Conservation (phyloP, 1,284 basidiomycete species). For the Coniophora puteana region DNA sequence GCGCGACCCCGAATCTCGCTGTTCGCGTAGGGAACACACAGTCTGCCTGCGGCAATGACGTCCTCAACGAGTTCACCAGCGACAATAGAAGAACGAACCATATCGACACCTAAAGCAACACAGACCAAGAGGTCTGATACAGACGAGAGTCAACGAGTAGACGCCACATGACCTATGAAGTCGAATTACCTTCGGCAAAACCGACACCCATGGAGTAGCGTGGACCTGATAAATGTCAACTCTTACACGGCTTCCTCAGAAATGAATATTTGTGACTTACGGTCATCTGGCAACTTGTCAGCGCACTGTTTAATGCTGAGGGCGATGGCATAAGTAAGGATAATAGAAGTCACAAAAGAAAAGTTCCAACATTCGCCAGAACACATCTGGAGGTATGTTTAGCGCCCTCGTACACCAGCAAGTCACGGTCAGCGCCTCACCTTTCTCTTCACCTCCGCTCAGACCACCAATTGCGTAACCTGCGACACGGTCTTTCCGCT, state of each 20-base stretch:
- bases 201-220: conserved; percentile 88
- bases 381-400: conserved; percentile 49
- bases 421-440: conserved; percentile 31
- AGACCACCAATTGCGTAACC: conserved; percentile 84
- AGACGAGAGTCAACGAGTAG: neutral
- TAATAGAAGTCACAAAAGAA: conserved; percentile 1
- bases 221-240: conserved; percentile 47
- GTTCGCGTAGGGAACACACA: conserved; percentile 88
- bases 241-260: neutral
- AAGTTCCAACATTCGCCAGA: conserved; percentile 80
- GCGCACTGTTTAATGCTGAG: conserved; percentile 77
- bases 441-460: conserved; percentile 86
- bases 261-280: conserved; percentile 41
- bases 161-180: conserved; percentile 1
- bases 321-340: conserved; percentile 14
- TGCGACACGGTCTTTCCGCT: conserved; percentile 63
- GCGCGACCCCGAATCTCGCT: conserved; percentile 81
- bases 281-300: conserved; percentile 66
- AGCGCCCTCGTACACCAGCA: conserved; percentile 4
- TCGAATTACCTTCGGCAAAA: conserved; percentile 72
- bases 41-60: conserved; percentile 56
- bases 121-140: conserved; percentile 75
- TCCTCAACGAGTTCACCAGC: no score
- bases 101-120: conserved; percentile 84
- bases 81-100: conserved; percentile 46